Percentiles rank a stretch among this genome's conserved stretches.
Evolutionary conservation across 2,329 filamentous ascomycete genomes (phyloP).

Genomic region (Westerdykella sp.): DNA sequence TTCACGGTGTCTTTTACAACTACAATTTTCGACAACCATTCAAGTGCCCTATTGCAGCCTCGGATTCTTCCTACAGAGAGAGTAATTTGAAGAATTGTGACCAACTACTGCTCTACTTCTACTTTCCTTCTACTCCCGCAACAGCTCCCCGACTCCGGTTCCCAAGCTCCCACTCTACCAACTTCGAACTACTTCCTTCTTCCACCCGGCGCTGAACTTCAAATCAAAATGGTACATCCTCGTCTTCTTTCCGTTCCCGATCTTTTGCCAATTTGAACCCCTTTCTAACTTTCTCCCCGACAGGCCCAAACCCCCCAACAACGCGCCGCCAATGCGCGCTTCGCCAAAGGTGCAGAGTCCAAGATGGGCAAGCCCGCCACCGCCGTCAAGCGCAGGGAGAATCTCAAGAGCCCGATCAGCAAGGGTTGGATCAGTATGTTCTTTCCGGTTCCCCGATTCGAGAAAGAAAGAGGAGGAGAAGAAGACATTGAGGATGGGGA

Average conservation of each 20-base stretch:
- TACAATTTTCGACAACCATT: no score
- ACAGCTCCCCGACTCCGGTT: background rate
- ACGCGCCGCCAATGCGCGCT: constrained; percentile 73
- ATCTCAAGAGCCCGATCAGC: constrained; percentile 50
- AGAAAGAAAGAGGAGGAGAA: background rate
- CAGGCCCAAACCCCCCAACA: constrained; percentile 81
- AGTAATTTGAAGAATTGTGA: no score
- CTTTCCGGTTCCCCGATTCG: background rate
- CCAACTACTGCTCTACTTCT: no score
- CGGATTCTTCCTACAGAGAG: no score
- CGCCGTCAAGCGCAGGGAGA: constrained; percentile 48
- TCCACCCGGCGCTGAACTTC: background rate
- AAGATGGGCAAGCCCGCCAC: constrained; percentile 62
- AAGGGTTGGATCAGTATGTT: constrained; percentile 55
- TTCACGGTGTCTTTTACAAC: no score
- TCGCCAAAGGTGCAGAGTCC: constrained; percentile 64
- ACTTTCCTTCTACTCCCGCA: no score
- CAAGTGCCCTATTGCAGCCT: no score
- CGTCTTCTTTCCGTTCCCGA: background rate
- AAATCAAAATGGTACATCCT: constrained; percentile 1
- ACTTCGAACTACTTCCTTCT: background rate
- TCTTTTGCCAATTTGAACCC: background rate
- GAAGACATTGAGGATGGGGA: background rate
- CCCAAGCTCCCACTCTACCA: background rate
- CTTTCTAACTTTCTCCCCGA: background rate